Conservation (phyloP, 345 rosid species). For the Arabidopsis suecica region DNA sequence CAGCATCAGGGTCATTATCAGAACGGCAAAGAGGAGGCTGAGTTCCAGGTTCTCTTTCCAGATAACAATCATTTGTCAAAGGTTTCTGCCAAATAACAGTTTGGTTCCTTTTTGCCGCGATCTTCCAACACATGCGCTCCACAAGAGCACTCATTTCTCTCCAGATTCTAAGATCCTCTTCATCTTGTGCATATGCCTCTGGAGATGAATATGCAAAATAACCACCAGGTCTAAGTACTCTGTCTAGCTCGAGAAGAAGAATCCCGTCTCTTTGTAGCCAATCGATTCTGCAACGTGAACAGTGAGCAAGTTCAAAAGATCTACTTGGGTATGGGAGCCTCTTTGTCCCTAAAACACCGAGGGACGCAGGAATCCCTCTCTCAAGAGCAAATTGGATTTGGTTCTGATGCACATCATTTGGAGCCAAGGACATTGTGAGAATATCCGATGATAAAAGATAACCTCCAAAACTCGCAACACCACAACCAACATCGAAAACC, state of each 20-base stretch:
- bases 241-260: constrained; percentile 91
- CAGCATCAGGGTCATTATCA: constrained; percentile 85
- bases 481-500: constrained; percentile 93
- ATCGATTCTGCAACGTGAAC: constrained; percentile 94
- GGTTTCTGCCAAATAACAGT: constrained; percentile 93
- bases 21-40: constrained; percentile 82
- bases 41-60: constrained; percentile 71
- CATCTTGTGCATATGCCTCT: constrained; percentile 96
- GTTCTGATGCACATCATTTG: constrained; percentile 96
- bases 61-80: constrained; percentile 80
- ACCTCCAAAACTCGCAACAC: constrained; percentile 96
- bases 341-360: constrained; percentile 93
- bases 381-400: constrained; percentile 98
- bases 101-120: constrained; percentile 83
- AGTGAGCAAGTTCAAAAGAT: constrained; percentile 94
- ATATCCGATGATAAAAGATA: constrained; percentile 82
- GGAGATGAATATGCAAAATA: constrained; percentile 96
- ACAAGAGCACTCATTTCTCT: constrained; percentile 90
- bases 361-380: constrained; percentile 94
- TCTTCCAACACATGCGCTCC: constrained; percentile 90
- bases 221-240: constrained; percentile 90
- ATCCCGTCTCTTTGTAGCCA: constrained; percentile 95
- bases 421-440: constrained; percentile 83
- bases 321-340: constrained; percentile 95
- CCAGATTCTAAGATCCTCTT: constrained; percentile 90